Evolutionary conservation across 805 yeast species (phyloP), one percentile per base, ranked within the genome.

Genomic region (Candida sphagnicola): DNA sequence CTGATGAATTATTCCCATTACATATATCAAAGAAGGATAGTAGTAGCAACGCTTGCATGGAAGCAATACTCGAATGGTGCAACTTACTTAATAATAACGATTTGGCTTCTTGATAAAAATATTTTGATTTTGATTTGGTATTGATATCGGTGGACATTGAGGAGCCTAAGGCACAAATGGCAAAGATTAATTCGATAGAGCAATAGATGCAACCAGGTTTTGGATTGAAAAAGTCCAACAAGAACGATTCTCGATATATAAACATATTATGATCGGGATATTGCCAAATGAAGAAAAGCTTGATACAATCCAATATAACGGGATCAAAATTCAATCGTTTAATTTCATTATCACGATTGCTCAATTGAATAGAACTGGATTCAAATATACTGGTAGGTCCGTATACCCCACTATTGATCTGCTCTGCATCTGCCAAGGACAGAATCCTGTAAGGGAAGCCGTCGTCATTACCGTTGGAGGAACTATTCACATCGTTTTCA

Each of bases 181-280:
- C 70, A 43, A 72, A 70, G 2, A 80, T 69, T 32, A 80, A 56
- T 19, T 70, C 75, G 39, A 64, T 65, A 23, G 80, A 76, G 49
- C 85, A 79, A 54, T 78, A 79, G 24, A 73, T 62, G 30, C 72
- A 65, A 42, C 68, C 63, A n/a, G 69, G 64, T 16, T 70, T 70
- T 18, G 82, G 81, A 48, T 75, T 68, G 54, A 78, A 78, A 53
- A 79, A 78, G 39, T 80, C 85, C 35, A 66, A 65, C 21, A 80
- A 56, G 47, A 80, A 79, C 12, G 81, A 75, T 46, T 80, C 86
- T 42, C 85, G 60, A 49, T 75, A 80, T n/a, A 80, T 68, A 48
- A 78, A 80, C 61, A 75, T 69, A 48, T 77, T 76, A 45, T 76
- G 71, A 44, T 79, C 85, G 2, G 85, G 85, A 46, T 80, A 80